Percentiles rank a stretch among this genome's conserved stretches.
These are phyloP conservation scores for Fusarium sp. DNA, from an alignment of 2,329 filamentous ascomycete species.

Conservation along the genomic window DNA sequence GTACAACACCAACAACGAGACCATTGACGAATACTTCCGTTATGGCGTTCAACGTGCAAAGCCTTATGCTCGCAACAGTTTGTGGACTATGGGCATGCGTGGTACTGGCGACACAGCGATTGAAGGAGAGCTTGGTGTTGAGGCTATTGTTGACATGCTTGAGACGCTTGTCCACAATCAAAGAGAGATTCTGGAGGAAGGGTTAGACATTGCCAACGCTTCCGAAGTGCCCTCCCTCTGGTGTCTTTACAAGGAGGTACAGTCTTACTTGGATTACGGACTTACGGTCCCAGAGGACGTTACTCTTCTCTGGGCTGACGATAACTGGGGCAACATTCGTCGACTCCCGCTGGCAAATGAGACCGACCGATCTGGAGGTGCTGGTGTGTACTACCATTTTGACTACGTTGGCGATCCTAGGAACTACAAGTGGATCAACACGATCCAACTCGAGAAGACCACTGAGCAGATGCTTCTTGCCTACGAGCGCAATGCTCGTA, in stretches of 20 bases:
- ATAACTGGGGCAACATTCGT: conserved; percentile 75
- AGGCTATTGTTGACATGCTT: conserved; percentile 59
- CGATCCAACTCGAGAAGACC: conserved; percentile 49
- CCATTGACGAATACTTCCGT: conserved; percentile 77
- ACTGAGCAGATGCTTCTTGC: conserved; percentile 64
- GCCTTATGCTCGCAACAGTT: conserved; percentile 74
- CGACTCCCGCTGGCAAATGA: conserved; percentile 71
- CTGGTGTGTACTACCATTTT: conserved; percentile 73
- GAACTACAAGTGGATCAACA: conserved; percentile 75
- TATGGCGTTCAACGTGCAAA: conserved; percentile 77
- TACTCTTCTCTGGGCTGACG: conserved; percentile 75
- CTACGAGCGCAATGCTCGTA: conserved; percentile 63
- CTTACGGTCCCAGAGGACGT: conserved; percentile 74
- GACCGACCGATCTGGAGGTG: conserved; percentile 67
- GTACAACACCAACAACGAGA: conserved; percentile 79
- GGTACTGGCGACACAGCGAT: conserved; percentile 77
- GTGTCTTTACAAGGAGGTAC: conserved; percentile 78
- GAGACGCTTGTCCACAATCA: conserved; percentile 42
- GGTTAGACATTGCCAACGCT: conserved; percentile 21
- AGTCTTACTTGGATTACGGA: conserved; percentile 73
- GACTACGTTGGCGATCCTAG: conserved; percentile 76
- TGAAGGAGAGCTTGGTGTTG: conserved; percentile 63
- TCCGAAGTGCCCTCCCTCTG: conserved; percentile 65
- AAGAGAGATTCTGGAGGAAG: conserved; percentile 56
- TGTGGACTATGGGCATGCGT: conserved; percentile 81